Base-by-base conservation (phyloP, 805 yeast genomes). In the Ogataea minuta region DNA sequence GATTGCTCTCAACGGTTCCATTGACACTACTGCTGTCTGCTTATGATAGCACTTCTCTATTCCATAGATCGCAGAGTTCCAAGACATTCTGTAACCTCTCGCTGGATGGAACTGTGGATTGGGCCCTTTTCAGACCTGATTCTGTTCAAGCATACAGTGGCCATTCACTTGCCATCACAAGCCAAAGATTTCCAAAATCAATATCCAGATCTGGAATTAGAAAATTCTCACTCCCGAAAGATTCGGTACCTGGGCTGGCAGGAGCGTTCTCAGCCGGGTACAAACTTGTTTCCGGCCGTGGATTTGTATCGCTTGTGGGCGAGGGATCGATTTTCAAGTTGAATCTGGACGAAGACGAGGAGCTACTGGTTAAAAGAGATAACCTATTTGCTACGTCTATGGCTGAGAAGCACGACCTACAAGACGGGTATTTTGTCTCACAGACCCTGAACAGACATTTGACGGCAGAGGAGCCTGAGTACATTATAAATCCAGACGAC, bases 101-200 rank as follows among this genome's bases (percentile, higher is more conserved):
- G 3, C 53, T 81, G 41, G 84, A 81, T 46, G 88, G 88, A 2
- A 62, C 74, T 1, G 56, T 57, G 13, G 88, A 81, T 50, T 81
- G 84, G 84, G 83, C 81, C 1, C 41, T 81, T 3, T 63, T 81
- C 31, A 64, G 72, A 29, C 60, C 66, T 1, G 54, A 63, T 11
- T 66, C 79, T 0, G 53, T 81, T 15, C 77, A 77, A 32, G 72
- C 70, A 1, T 77, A 68, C 46, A 56, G 73, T 6, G 87, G 86
- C 1, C 62, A 70, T n/a, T 68, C 80, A 1, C 58, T 80, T 31
- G 49, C 60, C 9, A 54, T 78, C 2, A 57, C 61, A 1, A 61
- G 66, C 33, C 58, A 60, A 20, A 44, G 51, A 12, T 40, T 69
- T 9, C 84, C 84, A 4, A 54, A 50, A 19, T 53, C 44, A 2